Evolutionary conservation across 2,329 filamentous ascomycete genomes (phyloP), one percentile per base, ranked within the genome.

Genomic region (Ophiostoma perfectum): DNA sequence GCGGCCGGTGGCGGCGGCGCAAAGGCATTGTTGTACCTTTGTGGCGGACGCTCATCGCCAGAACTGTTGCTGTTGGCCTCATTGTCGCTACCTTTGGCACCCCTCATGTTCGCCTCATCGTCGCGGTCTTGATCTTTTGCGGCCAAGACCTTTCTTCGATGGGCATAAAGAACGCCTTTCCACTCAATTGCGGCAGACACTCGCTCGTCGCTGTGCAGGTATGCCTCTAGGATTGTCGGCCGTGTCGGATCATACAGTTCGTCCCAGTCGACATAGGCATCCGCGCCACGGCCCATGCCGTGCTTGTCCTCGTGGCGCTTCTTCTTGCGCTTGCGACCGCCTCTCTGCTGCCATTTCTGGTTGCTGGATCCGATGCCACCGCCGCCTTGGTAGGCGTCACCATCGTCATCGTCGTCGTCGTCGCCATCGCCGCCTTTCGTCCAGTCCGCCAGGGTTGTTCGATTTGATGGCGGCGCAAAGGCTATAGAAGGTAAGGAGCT

Each of bases 201-300:
- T 75, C 91, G 90, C 78, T 96, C 93, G 69, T 96, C 92, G 74
- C 92, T 95, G 70, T 88, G 83, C 70, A 91, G 85, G 76, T 95
- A 97, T 75, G 94, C 90, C 68, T 93, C 90, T 65, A 94, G 90
- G 72, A 88, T 93, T 55, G 91, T 96, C 8, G 93, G 93, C 52
- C 90, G 82, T 11, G 89, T 82, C 0, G 92, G 91, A 74, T 97
- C 93, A 76, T 97, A 97, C 38, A 95, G 86, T 76, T 96, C 92
- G 76, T 96, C 90, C 93, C 93, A 97, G 75, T 96, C 89, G 27
- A 71, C 60, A 27, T 68, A 67, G n/a, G 85, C 87, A 76, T 87
- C 78, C 42, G 82, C 81, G 5, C 86, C 81, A 72, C 85, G 83
- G 4, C 38, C 49, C n/a, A 18, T 18, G 49, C n/a, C 5, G 70